Evolutionary conservation across 306 rosid species (phyloP).

Genomic region (Fragaria nilgerrensis): DNA sequence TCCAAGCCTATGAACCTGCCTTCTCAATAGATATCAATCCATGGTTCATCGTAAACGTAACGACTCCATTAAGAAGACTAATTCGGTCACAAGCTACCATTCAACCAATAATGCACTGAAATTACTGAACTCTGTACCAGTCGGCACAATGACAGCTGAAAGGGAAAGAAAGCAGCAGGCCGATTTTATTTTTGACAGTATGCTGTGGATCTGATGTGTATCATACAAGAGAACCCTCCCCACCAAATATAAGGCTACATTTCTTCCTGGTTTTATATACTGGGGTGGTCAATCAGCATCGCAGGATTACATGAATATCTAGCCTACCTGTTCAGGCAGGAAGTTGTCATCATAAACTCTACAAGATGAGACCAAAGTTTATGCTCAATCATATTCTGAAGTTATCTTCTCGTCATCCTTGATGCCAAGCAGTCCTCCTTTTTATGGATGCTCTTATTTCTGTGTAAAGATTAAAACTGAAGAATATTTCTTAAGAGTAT

Average conservation of each 20-base stretch:
- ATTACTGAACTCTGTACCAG: background rate
- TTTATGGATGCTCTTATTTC: background rate
- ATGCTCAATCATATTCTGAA: background rate
- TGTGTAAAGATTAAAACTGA: background rate
- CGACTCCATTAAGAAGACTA: background rate
- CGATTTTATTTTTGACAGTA: background rate
- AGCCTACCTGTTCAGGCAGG: conserved; percentile 10
- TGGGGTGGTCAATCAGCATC: background rate
- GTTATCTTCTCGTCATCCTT: background rate
- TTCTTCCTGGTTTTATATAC: background rate
- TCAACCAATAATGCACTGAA: background rate
- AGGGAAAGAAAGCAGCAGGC: background rate
- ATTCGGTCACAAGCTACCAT: background rate
- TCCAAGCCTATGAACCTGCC: background rate
- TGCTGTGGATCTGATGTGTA: background rate
- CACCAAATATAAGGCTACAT: background rate
- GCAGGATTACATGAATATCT: background rate
- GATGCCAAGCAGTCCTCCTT: background rate
- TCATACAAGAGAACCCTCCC: background rate
- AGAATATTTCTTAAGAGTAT: background rate
- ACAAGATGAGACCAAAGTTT: background rate
- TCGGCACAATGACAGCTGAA: background rate
- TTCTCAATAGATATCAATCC: background rate
- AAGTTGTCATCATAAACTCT: background rate
- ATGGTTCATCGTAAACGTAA: background rate